Conservation (phyloP, 2,329 filamentous ascomycete genomes). For the Fusarium vanettenii region DNA sequence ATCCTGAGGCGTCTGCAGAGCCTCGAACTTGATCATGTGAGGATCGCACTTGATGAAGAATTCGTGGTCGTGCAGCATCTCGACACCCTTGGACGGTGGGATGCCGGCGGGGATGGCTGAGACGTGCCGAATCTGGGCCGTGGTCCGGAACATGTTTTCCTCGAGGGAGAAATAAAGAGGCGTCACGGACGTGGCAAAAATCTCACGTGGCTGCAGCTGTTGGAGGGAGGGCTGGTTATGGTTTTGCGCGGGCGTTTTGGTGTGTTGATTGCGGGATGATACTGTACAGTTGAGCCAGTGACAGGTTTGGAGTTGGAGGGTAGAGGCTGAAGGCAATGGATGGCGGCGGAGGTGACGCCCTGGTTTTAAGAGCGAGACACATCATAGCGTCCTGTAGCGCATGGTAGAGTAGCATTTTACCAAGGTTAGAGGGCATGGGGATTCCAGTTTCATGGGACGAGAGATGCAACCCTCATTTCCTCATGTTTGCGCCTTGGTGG, state of each 20-base stretch:
- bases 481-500: background rate
- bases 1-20: constrained; percentile 45
- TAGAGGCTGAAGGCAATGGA: background rate
- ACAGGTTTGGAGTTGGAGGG: background rate
- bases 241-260: background rate
- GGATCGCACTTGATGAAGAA: constrained; percentile 66
- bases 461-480: background rate
- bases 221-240: background rate
- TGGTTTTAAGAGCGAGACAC: constrained; percentile 1
- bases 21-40: constrained; percentile 59
- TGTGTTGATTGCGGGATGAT: background rate
- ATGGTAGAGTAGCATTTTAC: background rate
- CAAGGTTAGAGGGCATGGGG: background rate
- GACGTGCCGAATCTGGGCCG: constrained; percentile 55
- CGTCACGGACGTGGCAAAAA: background rate
- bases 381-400: background rate
- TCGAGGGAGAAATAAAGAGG: background rate
- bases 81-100: constrained; percentile 52
- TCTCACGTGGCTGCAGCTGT: background rate
- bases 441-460: background rate
- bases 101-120: constrained; percentile 55
- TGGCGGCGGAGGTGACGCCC: constrained; percentile 8
- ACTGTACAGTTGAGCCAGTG: background rate
- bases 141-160: constrained; percentile 57
- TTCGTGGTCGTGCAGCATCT: constrained; percentile 62